Evolutionary conservation across 345 rosid genomes (phyloP), one percentile per base, ranked within the genome.

Genomic region (Citrus inodora): DNA sequence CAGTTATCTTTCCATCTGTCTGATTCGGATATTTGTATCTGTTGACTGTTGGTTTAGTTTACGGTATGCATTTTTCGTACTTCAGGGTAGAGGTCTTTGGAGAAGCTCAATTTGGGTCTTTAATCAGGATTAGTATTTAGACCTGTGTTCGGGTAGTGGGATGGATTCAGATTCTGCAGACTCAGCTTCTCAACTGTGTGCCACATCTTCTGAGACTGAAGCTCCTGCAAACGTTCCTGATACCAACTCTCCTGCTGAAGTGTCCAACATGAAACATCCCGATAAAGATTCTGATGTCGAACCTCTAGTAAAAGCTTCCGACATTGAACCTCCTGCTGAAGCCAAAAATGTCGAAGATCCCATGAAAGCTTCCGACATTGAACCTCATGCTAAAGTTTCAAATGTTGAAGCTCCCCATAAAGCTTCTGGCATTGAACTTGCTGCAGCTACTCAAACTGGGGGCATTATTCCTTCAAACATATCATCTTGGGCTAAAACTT

Each of bases 401-500:
- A 25, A 70, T 58, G 37, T 70, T 62, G 79, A 73, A 55, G 72
- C 89, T 80, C 63, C 70, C 10, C 70, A 60, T 79, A 70, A 38
- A 74, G 56, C 66, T 48, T 69, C 53, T 35, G 78, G 80, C 67
- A 73, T 82, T 72, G 85, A 73, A 69, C 80, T 87, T 63, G 65
- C 81, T 61, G 84, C 86, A 51, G 80, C 86, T 61, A 75, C 69
- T 66, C 76, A 79, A 30, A 30, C 77, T 38, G 79, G 33, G 30
- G 55, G 24, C 7, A 79, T 78, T 32, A 78, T 7, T 74, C 68
- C 97, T 40, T 80, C 93, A 68, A 89, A 87, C 61, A 75, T 89
- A 81, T 80, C 97, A 55, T 86, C 98, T 21, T 89, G 97, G 97
- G 93, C 98, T 70, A 92, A 82, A 77, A 88, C 78, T 76, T 87